Conservation (phyloP, 2,329 filamentous ascomycete genomes). For the Colletotrichum sp. region DNA sequence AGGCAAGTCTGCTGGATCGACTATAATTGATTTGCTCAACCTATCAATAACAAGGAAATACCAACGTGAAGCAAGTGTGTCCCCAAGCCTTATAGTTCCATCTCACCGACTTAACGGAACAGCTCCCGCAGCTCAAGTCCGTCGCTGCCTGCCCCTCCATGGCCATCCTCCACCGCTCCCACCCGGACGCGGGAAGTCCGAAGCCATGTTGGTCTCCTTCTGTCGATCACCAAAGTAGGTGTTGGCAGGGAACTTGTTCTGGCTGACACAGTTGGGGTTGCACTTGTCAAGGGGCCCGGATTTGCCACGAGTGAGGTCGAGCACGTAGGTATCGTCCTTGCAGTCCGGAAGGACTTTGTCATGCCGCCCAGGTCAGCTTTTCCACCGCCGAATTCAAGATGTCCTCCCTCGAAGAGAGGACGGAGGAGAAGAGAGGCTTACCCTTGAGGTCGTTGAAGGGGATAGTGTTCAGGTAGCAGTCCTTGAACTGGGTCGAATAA, state of each 20-base stretch:
- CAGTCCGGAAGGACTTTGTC: conserved; percentile 16
- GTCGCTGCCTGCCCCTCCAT: background rate
- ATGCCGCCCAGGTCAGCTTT: background rate
- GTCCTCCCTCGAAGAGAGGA: background rate
- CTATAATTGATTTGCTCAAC: background rate
- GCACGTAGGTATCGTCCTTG: conserved; percentile 18
- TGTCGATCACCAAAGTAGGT: conserved; percentile 20
- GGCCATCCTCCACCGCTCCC: background rate
- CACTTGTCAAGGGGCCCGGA: conserved; percentile 21
- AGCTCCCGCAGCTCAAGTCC: background rate
- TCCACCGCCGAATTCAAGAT: background rate
- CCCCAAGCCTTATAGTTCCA: rapidly evolving
- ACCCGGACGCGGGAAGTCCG: background rate
- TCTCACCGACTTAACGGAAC: background rate
- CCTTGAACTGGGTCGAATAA: conserved; percentile 18
- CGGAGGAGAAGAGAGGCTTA: background rate
- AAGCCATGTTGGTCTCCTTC: conserved; percentile 14
- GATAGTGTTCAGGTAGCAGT: conserved; percentile 20
- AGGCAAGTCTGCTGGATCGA: background rate
- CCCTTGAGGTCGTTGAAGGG: conserved; percentile 18
- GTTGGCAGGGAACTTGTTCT: conserved; percentile 19
- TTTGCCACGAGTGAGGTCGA: conserved; percentile 18
- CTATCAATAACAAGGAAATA: background rate
- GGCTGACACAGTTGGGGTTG: conserved; percentile 21
- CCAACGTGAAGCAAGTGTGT: background rate